Evolutionary conservation across 208 protist genomes (phyloP), one percentile per base, ranked within the genome.

Genomic region (Trypanosoma boissoni): DNA sequence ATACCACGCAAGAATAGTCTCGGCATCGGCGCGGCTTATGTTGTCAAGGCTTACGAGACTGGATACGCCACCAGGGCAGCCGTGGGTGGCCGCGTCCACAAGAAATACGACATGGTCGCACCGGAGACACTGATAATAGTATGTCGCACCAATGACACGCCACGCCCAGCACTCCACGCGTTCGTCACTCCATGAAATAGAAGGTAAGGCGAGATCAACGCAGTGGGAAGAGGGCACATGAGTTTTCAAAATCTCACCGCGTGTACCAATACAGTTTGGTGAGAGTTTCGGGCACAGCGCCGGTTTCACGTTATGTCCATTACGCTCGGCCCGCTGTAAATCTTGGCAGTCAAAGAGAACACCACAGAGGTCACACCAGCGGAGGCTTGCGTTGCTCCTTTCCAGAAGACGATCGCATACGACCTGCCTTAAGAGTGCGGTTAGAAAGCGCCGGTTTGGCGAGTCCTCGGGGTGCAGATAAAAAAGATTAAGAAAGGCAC

Each of bases 111-210:
- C 68, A 41, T 73, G 71, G 5, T 65, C 50, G 57, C 84, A 91
- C 4, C 54, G 68, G 7, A 63, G 64, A 52, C 84, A 91, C 23
- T 64, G 42, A 29, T 77, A 74, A 43, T 72, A 82, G 45, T 76
- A 65, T 0, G 37, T 72, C 16, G 74, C 54, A 5, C 84, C 84
- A 53, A 91, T 70, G 16, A 87, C 54, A 20, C 76, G 80, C 84
- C 84, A 91, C 26, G 76, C 76, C 84, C 84, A 91, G 10, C 66
- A 72, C 52, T 91, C 84, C 29, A 91, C 52, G 21, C 69, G 39
- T 23, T 67, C 56, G 28, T 57, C 55, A 39, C 48, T 39, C 14
- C 44, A 69, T 8, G 58, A 53, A 44, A 62, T 23, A 14, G 52
- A 71, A 23, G 64, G 58, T 34, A 54, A 54, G 0, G 12, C 21